These are phyloP conservation scores for Lepidium campestre DNA, from an alignment of 441 rosid species.

Conservation along the genomic window DNA sequence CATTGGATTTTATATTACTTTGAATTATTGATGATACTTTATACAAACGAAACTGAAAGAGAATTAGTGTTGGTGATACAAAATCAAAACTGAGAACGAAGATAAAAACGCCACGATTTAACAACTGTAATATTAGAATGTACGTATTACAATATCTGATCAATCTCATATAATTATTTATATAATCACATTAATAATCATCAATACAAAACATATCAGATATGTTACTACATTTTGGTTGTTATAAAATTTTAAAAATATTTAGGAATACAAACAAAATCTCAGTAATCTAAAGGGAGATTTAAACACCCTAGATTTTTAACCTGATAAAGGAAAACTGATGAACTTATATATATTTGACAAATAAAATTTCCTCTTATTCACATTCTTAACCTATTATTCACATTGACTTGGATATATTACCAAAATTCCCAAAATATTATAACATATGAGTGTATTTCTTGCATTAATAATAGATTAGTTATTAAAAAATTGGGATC, in stretches of 20 bases:
- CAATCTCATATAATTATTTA: too few species aligned
- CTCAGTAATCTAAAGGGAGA: too few species aligned
- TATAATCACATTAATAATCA: too few species aligned
- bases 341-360: not conserved
- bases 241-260: too few species aligned
- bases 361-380: not conserved
- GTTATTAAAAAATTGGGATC: too few species aligned
- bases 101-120: too few species aligned
- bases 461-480: not conserved
- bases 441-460: not conserved
- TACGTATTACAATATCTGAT: too few species aligned
- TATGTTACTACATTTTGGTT: too few species aligned
- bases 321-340: not conserved
- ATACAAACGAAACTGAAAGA: not conserved
- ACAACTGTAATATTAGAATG: too few species aligned
- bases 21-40: not conserved
- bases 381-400: not conserved
- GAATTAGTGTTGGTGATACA: not conserved
- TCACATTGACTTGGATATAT: not conserved
- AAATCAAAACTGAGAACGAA: not conserved
- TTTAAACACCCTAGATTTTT: not conserved
- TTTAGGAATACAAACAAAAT: too few species aligned
- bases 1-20: not conserved
- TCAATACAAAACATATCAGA: too few species aligned
- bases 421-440: not conserved